These are phyloP conservation scores for Hibiscus mutabilis DNA, from an alignment of 345 rosid species.

Conservation along the genomic window DNA sequence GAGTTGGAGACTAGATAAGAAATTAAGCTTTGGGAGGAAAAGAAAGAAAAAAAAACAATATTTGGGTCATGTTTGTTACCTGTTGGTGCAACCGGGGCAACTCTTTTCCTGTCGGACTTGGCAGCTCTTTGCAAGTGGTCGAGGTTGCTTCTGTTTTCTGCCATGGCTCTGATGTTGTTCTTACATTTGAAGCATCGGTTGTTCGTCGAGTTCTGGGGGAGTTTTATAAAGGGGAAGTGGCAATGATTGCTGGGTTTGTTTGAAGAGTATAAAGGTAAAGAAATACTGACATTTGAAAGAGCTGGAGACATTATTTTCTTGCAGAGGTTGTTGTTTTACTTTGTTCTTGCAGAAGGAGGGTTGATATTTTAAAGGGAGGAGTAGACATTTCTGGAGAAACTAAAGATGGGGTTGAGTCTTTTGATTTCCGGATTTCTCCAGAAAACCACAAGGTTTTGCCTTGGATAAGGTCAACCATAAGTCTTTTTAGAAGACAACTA, in stretches of 20 bases:
- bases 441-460: background rate
- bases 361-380: conserved; percentile 11
- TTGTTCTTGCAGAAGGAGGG: background rate
- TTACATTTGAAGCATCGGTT: background rate
- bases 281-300: conserved; percentile 21
- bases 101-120: conserved; percentile 29
- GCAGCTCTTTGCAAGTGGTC: conserved; percentile 39
- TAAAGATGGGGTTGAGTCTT: background rate
- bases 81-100: conserved; percentile 27
- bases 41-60: too few relatives aligned
- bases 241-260: background rate
- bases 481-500: too few relatives aligned
- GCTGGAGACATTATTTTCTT: conserved; percentile 24
- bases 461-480: background rate
- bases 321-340: background rate
- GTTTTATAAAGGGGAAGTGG: background rate
- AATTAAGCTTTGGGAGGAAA: background rate
- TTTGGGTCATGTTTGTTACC: conserved; percentile 20
- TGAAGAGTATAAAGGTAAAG: conserved; percentile 12
- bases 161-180: conserved; percentile 23
- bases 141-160: conserved; percentile 32
- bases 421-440: conserved; percentile 28
- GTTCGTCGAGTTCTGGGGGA: too few relatives aligned
- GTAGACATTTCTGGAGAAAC: conserved; percentile 28
- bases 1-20: background rate